These are phyloP conservation scores for Ustilago xerochloae DNA, from an alignment of 1,284 basidiomycete genomes.

Conservation along the genomic window DNA sequence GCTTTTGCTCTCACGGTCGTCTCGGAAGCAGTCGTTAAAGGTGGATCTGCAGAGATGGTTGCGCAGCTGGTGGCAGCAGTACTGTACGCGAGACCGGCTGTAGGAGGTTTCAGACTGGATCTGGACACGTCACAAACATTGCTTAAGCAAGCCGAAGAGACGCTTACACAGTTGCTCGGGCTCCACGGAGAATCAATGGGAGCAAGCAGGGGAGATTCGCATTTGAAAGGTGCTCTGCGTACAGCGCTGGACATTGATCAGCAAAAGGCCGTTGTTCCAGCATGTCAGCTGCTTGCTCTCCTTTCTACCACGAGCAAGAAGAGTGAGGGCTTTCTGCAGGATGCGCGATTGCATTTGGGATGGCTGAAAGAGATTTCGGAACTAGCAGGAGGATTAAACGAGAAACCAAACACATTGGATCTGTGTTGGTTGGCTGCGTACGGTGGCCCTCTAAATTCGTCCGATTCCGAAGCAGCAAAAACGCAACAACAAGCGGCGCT, in stretches of 20 bases:
- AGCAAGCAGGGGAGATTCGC: not conserved
- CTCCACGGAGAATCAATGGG: not conserved
- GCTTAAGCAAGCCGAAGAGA: slow-evolving; percentile 1
- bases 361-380: slow-evolving; percentile 17
- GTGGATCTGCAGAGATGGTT: not conserved
- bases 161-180: not conserved
- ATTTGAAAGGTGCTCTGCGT: slow-evolving; percentile 1
- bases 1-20: slow-evolving; percentile 5
- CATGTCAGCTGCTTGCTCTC: slow-evolving; percentile 26
- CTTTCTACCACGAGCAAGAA: not conserved
- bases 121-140: not conserved
- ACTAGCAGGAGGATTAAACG: slow-evolving; percentile 1
- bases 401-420: slow-evolving; percentile 8
- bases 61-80: not conserved
- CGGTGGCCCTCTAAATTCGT: not conserved
- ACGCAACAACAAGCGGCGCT: slow-evolving; percentile 10
- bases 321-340: not conserved
- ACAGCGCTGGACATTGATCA: not conserved
- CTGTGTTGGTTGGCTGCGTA: slow-evolving; percentile 41
- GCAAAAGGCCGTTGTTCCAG: slow-evolving; percentile 16
- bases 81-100: slow-evolving; percentile 38
- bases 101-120: slow-evolving; percentile 19
- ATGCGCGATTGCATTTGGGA: slow-evolving; percentile 6
- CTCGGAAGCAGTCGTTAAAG: not conserved
- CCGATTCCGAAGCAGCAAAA: not conserved